Percentiles rank a stretch among this genome's conserved stretches.
Evolutionary conservation across 495 filamentous ascomycete genomes (phyloP).

Genomic region (Eremomyces bilateralis): DNA sequence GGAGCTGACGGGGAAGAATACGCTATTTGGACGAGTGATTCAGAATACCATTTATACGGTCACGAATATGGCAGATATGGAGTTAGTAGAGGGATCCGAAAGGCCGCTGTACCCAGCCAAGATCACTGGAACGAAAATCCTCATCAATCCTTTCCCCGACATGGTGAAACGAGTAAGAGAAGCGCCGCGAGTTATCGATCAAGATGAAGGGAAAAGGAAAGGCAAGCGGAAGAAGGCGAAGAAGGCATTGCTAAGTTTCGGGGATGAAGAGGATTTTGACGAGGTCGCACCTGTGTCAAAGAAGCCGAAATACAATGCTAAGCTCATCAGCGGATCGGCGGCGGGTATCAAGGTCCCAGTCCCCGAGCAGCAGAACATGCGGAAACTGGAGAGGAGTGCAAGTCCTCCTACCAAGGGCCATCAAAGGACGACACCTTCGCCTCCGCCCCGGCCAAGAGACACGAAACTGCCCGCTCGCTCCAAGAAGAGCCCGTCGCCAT

Average conservation of each 20-base stretch:
- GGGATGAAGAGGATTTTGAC: slow-evolving; percentile 54
- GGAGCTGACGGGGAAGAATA: slow-evolving; percentile 60
- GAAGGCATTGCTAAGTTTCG: slow-evolving; percentile 76
- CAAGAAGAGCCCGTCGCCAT: too few species aligned
- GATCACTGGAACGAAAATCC: slow-evolving; percentile 56
- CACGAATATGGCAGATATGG: slow-evolving; percentile 73
- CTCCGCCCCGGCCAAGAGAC: too few species aligned
- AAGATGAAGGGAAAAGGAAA: slow-evolving; percentile 28
- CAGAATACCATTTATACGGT: slow-evolving; percentile 93
- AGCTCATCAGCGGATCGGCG: slow-evolving; percentile 41
- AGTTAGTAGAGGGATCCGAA: slow-evolving; percentile 48
- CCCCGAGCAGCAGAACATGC: too few species aligned
- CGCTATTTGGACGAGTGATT: slow-evolving; percentile 63
- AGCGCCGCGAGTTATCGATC: slow-evolving; percentile 21
- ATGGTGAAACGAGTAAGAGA: slow-evolving; percentile 64
- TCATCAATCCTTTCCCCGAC: slow-evolving; percentile 79
- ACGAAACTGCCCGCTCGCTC: too few species aligned
- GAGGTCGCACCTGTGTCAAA: slow-evolving; percentile 41
- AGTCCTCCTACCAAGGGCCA: slow-evolving; percentile 16
- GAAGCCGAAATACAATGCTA: slow-evolving; percentile 81
- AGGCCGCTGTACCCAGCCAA: slow-evolving; percentile 71
- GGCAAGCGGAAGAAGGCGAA: slow-evolving; percentile 63
- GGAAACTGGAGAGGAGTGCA: too few species aligned
- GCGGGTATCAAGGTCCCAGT: too few species aligned
- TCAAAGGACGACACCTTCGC: slow-evolving; percentile 35